Conservation (phyloP, 2,329 filamentous ascomycete genomes). For the Fusarium temperatum region DNA sequence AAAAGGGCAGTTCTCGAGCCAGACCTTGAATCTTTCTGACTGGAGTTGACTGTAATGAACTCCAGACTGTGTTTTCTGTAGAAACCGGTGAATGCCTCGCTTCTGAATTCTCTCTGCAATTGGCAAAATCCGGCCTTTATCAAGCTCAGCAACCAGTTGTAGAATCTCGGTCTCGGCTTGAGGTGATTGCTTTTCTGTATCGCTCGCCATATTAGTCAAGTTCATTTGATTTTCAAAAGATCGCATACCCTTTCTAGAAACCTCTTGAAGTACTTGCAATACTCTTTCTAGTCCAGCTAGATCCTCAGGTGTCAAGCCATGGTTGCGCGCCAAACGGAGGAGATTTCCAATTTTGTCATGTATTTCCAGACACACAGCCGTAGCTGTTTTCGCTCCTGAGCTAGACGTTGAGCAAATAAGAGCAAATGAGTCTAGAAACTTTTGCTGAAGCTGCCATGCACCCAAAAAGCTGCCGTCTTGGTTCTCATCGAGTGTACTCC, state of each 20-base stretch:
- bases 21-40: background rate
- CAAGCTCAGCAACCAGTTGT: background rate
- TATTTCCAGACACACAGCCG: slow-evolving; percentile 46
- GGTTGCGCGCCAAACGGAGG: slow-evolving; percentile 41
- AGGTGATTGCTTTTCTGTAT: background rate
- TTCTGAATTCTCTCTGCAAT: background rate
- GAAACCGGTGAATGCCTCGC: background rate
- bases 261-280: background rate
- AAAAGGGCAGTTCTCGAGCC: background rate
- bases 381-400: slow-evolving; percentile 37
- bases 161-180: slow-evolving; percentile 14
- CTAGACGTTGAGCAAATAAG: slow-evolving; percentile 42
- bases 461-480: background rate
- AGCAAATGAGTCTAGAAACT: slow-evolving; percentile 48
- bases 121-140: background rate
- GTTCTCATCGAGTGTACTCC: background rate
- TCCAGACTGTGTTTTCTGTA: background rate
- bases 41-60: too few species aligned
- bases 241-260: background rate
- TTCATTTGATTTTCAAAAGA: background rate
- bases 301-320: slow-evolving; percentile 6
- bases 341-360: background rate
- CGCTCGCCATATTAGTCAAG: background rate
- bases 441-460: slow-evolving; percentile 34
- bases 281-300: background rate